Conservation (phyloP, 1,284 basidiomycete genomes). For the Cryptococcus wingfieldii region DNA sequence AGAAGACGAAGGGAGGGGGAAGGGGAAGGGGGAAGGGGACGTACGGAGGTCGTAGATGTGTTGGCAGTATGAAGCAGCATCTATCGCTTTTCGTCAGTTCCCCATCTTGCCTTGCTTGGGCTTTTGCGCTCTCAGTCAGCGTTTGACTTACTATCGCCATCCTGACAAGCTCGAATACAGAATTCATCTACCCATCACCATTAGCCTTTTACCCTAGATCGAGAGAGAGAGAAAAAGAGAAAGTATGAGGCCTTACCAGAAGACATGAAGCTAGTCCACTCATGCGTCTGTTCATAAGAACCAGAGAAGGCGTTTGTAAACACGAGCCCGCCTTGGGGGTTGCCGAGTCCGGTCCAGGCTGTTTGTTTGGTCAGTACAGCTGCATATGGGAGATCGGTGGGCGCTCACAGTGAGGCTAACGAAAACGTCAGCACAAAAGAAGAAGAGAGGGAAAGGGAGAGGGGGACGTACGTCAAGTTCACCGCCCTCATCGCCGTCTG, state of each 20-base stretch:
- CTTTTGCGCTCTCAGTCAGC: background rate
- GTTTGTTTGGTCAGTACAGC: constrained; percentile 1
- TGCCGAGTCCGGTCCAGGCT: constrained; percentile 50
- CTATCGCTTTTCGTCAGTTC: constrained; percentile 5
- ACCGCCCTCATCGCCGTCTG: constrained; percentile 50
- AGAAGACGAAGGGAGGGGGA: background rate
- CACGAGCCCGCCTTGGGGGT: constrained; percentile 60
- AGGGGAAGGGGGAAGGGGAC: background rate
- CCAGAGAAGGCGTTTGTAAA: constrained; percentile 66
- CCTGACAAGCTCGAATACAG: constrained; percentile 68
- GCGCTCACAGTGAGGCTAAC: constrained; percentile 23
- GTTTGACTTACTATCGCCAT: constrained; percentile 47
- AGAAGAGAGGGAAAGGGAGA: background rate
- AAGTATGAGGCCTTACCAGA: constrained; percentile 12
- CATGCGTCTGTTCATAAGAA: constrained; percentile 36
- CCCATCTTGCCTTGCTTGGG: background rate
- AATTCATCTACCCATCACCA: constrained; percentile 51
- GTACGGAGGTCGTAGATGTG: constrained; percentile 59
- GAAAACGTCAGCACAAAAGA: background rate
- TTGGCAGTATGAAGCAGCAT: constrained; percentile 60
- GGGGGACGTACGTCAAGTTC: constrained; percentile 46
- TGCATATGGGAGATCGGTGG: too few relatives aligned
- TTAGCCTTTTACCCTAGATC: background rate
- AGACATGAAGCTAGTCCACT: constrained; percentile 45
- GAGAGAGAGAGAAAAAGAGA: background rate